A percentile compares a stretch with the other conserved stretches of the same genome.
Evolutionary conservation across 768 basidiomycete species (phyloP).

Genomic region (Amanita exitialis): DNA sequence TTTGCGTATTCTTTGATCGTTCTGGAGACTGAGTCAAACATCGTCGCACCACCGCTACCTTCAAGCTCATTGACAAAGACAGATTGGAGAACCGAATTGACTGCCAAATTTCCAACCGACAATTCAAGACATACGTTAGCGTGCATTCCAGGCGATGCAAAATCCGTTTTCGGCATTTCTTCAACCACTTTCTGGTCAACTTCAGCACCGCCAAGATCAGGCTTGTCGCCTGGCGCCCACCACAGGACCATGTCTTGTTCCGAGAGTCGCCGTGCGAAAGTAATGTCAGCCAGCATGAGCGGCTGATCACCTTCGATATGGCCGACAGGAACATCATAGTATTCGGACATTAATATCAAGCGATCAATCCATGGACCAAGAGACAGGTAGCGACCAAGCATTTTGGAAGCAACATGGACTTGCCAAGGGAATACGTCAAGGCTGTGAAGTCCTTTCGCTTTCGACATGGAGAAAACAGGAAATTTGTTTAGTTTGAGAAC

Average conservation of each 20-base stretch:
- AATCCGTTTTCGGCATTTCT: conserved; percentile 78
- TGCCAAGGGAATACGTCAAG: conserved; percentile 89
- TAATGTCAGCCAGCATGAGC: conserved; percentile 80
- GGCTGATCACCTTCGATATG: conserved; percentile 89
- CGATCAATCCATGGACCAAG: conserved; percentile 75
- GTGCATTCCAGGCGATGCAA: conserved; percentile 78
- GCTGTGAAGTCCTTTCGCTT: conserved; percentile 61
- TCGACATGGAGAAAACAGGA: conserved; percentile 83
- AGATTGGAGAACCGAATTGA: conserved; percentile 90
- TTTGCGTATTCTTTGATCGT: conserved; percentile 85
- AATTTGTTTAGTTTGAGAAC: conserved; percentile 70
- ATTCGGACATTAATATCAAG: conserved; percentile 70
- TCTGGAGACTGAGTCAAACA: conserved; percentile 88
- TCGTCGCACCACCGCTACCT: conserved; percentile 87
- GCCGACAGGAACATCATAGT: conserved; percentile 89
- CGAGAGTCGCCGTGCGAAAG: conserved; percentile 78
- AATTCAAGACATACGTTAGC: conserved; percentile 90
- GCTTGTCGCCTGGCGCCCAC: conserved; percentile 88
- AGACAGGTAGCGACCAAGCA: conserved; percentile 75
- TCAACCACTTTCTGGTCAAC: conserved; percentile 71
- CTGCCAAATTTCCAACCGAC: conserved; percentile 83
- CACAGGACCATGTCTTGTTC: conserved; percentile 89
- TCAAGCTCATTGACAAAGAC: conserved; percentile 95
- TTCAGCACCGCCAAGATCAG: conserved; percentile 91
- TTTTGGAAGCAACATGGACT: conserved; percentile 65